Evolutionary conservation across 768 basidiomycete species (phyloP).

Genomic region (Kwoniella dendrophila): DNA sequence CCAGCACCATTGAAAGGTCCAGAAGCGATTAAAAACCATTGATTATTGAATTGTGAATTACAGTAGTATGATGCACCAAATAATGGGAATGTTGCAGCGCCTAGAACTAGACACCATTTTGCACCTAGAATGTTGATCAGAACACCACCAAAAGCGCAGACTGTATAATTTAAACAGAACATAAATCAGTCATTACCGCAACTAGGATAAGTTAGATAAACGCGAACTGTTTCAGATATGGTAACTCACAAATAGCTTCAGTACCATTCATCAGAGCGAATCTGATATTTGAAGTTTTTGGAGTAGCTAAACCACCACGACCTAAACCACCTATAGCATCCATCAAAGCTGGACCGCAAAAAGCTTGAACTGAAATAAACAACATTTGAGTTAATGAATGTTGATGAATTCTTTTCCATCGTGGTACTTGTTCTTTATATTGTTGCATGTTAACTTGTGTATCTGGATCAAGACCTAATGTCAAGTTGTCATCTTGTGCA

Average conservation of each 20-base stretch:
- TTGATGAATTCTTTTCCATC: conserved; percentile 23
- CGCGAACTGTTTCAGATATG: too few species aligned
- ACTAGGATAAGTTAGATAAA: too few species aligned
- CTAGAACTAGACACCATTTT: conserved; percentile 34
- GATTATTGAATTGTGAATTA: conserved; percentile 11
- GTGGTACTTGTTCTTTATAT: conserved; percentile 15
- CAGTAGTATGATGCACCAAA: conserved; percentile 11
- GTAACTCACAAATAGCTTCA: conserved; percentile 5
- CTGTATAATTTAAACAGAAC: not conserved
- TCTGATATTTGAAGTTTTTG: conserved; percentile 30
- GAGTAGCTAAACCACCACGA: conserved; percentile 30
- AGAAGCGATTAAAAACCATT: conserved; percentile 8
- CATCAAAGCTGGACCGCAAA: conserved; percentile 14
- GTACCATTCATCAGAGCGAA: conserved; percentile 1
- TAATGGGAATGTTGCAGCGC: conserved; percentile 18
- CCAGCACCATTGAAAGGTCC: conserved; percentile 21
- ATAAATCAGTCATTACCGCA: not conserved
- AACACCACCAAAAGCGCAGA: conserved; percentile 35
- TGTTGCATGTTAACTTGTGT: conserved; percentile 13
- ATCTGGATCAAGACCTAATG: too few species aligned
- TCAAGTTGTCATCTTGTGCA: too few species aligned
- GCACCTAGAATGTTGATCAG: conserved; percentile 42
- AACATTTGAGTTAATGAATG: conserved; percentile 32
- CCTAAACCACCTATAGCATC: conserved; percentile 24
- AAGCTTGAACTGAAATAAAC: conserved; percentile 25